Conservation (phyloP, 805 yeast species). For the Priceomyces castillae region DNA sequence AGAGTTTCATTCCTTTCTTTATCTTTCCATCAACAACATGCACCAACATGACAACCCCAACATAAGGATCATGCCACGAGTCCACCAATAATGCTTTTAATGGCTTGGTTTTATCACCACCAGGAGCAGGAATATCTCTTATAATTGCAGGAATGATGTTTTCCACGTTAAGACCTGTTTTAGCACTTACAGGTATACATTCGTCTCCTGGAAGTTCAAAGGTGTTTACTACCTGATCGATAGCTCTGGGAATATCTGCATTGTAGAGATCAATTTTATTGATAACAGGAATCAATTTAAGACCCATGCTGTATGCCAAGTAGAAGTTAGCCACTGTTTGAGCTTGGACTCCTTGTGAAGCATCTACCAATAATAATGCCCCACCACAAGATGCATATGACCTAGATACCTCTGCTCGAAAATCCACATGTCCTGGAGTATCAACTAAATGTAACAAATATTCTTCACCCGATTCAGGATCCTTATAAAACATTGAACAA, state of each 20-base stretch:
- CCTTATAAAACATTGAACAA: conserved; percentile 82
- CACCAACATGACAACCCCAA: conserved; percentile 85
- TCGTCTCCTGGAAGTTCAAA: conserved; percentile 77
- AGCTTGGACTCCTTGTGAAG: conserved; percentile 95
- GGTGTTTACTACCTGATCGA: conserved; percentile 79
- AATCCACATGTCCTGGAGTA: conserved; percentile 98
- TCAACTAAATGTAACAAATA: conserved; percentile 88
- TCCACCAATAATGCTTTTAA: conserved; percentile 83
- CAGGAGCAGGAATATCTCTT: conserved; percentile 77
- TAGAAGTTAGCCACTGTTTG: conserved; percentile 98
- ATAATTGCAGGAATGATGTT: conserved; percentile 77
- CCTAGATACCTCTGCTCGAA: conserved; percentile 87
- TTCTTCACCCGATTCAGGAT: conserved; percentile 58
- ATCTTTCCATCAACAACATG: conserved; percentile 82
- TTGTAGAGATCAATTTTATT: conserved; percentile 88
- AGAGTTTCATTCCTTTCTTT: conserved; percentile 68
- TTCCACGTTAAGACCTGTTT: conserved; percentile 81
- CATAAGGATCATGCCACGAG: conserved; percentile 93
- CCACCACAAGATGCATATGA: conserved; percentile 97
- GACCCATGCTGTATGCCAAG: conserved; percentile 80
- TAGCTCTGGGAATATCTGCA: conserved; percentile 78
- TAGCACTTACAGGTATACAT: conserved; percentile 85
- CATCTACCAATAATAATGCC: conserved; percentile 86
- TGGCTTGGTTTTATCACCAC: conserved; percentile 52
- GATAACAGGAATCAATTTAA: conserved; percentile 81